These are phyloP conservation scores for Heliocybe sulcata DNA, from an alignment of 1,284 basidiomycete genomes.

Conservation along the genomic window DNA sequence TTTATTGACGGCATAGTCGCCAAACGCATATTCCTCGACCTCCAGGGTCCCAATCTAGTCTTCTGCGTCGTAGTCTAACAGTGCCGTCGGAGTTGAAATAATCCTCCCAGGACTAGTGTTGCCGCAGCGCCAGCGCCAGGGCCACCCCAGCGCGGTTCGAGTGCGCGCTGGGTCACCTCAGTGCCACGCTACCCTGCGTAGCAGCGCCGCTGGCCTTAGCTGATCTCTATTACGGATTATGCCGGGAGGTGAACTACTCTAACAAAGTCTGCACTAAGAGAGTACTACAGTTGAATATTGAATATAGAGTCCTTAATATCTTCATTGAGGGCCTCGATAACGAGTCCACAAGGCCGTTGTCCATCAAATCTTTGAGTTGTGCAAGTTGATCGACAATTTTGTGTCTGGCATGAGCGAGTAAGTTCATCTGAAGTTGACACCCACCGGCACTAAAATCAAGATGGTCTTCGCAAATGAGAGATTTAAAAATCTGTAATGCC, in stretches of 20 bases:
- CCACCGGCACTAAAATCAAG: too few relatives aligned
- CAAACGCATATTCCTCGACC: too few relatives aligned
- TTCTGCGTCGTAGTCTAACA: too few relatives aligned
- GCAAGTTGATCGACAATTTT: not conserved
- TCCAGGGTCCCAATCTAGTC: too few relatives aligned
- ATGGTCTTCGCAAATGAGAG: not conserved
- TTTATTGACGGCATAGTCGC: too few relatives aligned
- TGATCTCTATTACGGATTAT: too few relatives aligned
- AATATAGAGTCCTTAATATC: not conserved
- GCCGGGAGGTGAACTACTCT: not conserved
- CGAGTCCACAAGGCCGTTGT: not conserved
- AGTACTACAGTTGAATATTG: constrained; percentile 13
- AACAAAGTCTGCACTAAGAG: too few relatives aligned
- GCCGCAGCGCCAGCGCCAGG: not conserved
- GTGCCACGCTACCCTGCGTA: too few relatives aligned
- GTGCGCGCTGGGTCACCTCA: too few relatives aligned
- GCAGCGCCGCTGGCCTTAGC: too few relatives aligned
- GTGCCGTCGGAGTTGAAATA: too few relatives aligned
- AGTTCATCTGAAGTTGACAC: not conserved
- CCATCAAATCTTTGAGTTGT: not conserved
- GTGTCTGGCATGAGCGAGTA: not conserved
- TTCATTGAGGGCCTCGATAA: too few relatives aligned
- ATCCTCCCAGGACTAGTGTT: not conserved
- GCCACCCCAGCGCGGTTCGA: constrained; percentile 1
- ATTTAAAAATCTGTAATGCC: constrained; percentile 11